phyloP scores from a whole-genome alignment of 2,329 filamentous ascomycete genomes.

The Hawksworthiomyces lignivorus region DNA sequence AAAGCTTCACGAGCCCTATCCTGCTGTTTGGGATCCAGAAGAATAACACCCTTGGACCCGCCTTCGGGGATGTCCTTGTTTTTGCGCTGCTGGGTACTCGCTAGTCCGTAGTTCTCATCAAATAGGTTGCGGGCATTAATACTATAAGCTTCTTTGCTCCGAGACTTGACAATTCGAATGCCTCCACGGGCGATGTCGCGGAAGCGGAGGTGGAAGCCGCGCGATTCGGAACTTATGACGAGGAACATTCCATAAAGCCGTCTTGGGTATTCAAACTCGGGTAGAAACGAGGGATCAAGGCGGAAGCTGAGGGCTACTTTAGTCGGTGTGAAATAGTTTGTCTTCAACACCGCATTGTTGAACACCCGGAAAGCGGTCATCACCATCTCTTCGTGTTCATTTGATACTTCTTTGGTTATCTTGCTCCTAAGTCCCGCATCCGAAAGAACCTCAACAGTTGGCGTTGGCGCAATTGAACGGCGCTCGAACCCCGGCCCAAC shows the following conservation, averaged over 20 bases:
- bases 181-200: slow-evolving; percentile 93
- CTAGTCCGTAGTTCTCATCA: slow-evolving; percentile 97
- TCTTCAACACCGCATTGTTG: slow-evolving; percentile 90
- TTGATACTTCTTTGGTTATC: slow-evolving; percentile 72
- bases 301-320: slow-evolving; percentile 98
- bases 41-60: slow-evolving; percentile 93
- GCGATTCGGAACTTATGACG: slow-evolving; percentile 91
- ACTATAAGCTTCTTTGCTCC: slow-evolving; percentile 88
- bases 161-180: slow-evolving; percentile 97
- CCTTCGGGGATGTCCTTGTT: slow-evolving; percentile 99
- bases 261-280: slow-evolving; percentile 85
- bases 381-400: slow-evolving; percentile 96
- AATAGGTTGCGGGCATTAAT: slow-evolving; percentile 97
- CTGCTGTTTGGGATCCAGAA: slow-evolving; percentile 89
- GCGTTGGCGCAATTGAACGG: slow-evolving; percentile 45
- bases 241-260: slow-evolving; percentile 97
- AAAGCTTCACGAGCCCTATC: slow-evolving; percentile 89
- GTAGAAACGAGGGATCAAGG: slow-evolving; percentile 80
- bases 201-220: slow-evolving; percentile 96
- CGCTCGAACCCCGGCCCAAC: slow-evolving; percentile 44
- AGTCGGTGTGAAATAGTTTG: slow-evolving; percentile 94
- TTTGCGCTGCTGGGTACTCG: slow-evolving; percentile 98
- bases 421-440: slow-evolving; percentile 66
- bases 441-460: slow-evolving; percentile 61
- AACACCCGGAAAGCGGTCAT: slow-evolving; percentile 96